Evolutionary conservation across 768 basidiomycete species (phyloP).

Genomic region (Lactarius evosmus): DNA sequence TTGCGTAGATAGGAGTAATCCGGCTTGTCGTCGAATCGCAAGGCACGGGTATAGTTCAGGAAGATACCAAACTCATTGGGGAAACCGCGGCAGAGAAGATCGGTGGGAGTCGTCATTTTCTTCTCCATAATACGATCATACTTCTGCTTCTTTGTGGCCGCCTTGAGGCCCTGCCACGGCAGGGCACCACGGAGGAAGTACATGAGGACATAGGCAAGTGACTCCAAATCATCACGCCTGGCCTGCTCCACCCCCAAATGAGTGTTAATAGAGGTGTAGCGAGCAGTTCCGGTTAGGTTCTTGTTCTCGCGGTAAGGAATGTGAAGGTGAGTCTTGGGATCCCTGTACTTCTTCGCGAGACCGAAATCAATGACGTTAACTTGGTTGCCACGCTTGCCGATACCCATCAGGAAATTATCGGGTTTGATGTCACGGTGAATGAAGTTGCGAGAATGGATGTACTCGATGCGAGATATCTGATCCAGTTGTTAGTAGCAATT

Average conservation of each 20-base stretch:
- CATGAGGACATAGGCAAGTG: slow-evolving; percentile 98
- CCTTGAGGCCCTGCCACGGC: slow-evolving; percentile 99
- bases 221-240: slow-evolving; percentile 96
- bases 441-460: slow-evolving; percentile 99
- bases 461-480: slow-evolving; percentile 97
- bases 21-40: slow-evolving; percentile 99
- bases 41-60: slow-evolving; percentile 97
- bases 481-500: slow-evolving; percentile 19
- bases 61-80: slow-evolving; percentile 99
- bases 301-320: slow-evolving; percentile 99
- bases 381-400: slow-evolving; percentile 99
- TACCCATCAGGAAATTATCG: slow-evolving; percentile 99
- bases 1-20: slow-evolving; percentile 99
- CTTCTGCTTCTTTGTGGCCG: slow-evolving; percentile 99
- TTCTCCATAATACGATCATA: slow-evolving; percentile 99
- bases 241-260: slow-evolving; percentile 98
- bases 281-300: slow-evolving; percentile 97
- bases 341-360: slow-evolving; percentile 99
- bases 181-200: slow-evolving; percentile 98
- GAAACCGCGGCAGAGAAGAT: slow-evolving; percentile 97
- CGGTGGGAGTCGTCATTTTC: slow-evolving; percentile 99
- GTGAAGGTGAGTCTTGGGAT: slow-evolving; percentile 99
- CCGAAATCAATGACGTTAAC: slow-evolving; percentile 99
- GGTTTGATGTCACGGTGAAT: slow-evolving; percentile 98
- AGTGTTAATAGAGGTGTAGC: slow-evolving; percentile 99